Conservation (phyloP, 108 stramenopile species). For the Pseudonitzschia pungens region DNA sequence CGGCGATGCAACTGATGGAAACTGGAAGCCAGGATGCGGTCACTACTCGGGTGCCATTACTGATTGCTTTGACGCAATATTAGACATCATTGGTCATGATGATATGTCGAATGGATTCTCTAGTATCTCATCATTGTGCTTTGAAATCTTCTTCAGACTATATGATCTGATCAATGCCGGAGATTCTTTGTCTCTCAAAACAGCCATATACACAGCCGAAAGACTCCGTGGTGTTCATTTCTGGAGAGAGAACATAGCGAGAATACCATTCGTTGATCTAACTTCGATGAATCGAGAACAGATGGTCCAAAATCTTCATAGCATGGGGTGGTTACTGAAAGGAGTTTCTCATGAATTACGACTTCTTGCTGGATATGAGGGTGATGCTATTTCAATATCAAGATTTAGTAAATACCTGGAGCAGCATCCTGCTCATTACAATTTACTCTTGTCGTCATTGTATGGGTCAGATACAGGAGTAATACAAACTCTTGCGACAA, state of each 20-base stretch:
- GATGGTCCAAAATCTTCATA: conserved; percentile 44
- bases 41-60: conserved; percentile 18
- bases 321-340: conserved; percentile 71
- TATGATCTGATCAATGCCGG: conserved; percentile 16
- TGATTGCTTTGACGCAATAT: conserved; percentile 62
- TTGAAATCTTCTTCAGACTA: conserved; percentile 63
- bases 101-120: conserved; percentile 39
- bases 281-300: neutral
- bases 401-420: conserved; percentile 12
- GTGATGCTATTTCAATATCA: conserved; percentile 2
- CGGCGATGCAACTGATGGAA: conserved; percentile 19
- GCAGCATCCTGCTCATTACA: conserved; percentile 28
- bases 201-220: conserved; percentile 29
- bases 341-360: conserved; percentile 62
- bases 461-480: conserved; percentile 35
- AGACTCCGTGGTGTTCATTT: conserved; percentile 41
- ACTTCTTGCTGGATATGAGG: conserved; percentile 25
- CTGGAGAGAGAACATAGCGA: conserved; percentile 19
- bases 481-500: conserved; percentile 33
- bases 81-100: conserved; percentile 47
- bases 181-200: conserved; percentile 8
- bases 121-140: conserved; percentile 54
- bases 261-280: conserved; percentile 12
- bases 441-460: conserved; percentile 34
- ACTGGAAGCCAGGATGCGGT: conserved; percentile 25